These are phyloP conservation scores for Globisporangium emineosum DNA, from an alignment of 352 stramenopile genomes.

Conservation along the genomic window DNA sequence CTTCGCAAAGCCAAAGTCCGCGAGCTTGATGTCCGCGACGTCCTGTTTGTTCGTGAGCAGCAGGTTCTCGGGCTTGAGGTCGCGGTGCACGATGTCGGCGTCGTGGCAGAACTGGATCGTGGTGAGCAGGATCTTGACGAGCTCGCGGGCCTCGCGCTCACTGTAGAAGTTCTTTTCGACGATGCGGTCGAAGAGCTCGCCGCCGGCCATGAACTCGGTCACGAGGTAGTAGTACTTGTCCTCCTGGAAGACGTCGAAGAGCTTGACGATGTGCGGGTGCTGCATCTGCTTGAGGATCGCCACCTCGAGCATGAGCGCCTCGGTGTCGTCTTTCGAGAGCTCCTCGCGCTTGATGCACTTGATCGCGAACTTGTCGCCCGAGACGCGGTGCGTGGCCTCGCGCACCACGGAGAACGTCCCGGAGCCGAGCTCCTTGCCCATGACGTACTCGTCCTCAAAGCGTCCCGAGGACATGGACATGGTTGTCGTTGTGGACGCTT, in stretches of 20 bases:
- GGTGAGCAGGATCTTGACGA: conserved; percentile 75
- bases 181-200: conserved; percentile 86
- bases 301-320: conserved; percentile 75
- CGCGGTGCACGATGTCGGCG: conserved; percentile 88
- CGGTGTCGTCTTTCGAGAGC: conserved; percentile 48
- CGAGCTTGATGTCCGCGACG: conserved; percentile 80
- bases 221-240: conserved; percentile 96
- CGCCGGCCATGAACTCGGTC: conserved; percentile 93
- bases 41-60: conserved; percentile 76
- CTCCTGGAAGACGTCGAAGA: conserved; percentile 91
- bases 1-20: conserved; percentile 84
- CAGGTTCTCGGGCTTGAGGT: conserved; percentile 97
- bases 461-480: conserved; percentile 15
- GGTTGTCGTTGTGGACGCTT: background rate
- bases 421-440: conserved; percentile 53
- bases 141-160: conserved; percentile 72
- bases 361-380: conserved; percentile 47
- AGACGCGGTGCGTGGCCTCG: conserved; percentile 42
- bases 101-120: conserved; percentile 87
- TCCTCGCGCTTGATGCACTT: conserved; percentile 59
- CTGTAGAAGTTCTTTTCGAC: conserved; percentile 87
- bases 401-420: conserved; percentile 64
- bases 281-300: conserved; percentile 81
- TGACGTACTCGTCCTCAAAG: conserved; percentile 63
- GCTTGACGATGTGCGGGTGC: conserved; percentile 87